These are phyloP conservation scores for Parastagonospora nodorum DNA, from an alignment of 2,329 filamentous ascomycete species.

Conservation along the genomic window DNA sequence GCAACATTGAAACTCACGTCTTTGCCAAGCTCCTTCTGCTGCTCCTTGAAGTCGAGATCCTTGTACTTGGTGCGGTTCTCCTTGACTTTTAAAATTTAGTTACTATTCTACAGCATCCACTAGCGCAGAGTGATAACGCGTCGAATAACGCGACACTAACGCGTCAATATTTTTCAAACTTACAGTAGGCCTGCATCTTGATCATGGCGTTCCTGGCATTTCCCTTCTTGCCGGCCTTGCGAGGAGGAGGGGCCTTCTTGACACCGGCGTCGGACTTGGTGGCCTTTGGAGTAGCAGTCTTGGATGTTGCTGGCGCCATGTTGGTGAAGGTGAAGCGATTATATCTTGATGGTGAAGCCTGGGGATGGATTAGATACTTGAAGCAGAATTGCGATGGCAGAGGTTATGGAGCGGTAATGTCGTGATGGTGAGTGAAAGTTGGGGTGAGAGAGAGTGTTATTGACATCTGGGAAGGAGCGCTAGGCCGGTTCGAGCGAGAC, in stretches of 20 bases:
- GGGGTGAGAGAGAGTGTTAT: slow-evolving; percentile 16
- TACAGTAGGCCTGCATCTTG: slow-evolving; percentile 45
- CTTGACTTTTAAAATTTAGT: slow-evolving; percentile 38
- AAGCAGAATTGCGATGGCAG: background rate
- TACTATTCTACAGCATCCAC: background rate
- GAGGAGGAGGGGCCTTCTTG: slow-evolving; percentile 31
- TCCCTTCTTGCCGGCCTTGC: slow-evolving; percentile 20
- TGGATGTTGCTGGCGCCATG: slow-evolving; percentile 35
- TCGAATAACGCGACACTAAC: slow-evolving; percentile 16
- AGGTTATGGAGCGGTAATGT: background rate
- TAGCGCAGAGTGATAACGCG: slow-evolving; percentile 13
- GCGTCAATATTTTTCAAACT: slow-evolving; percentile 14
- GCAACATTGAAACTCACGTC: slow-evolving; percentile 21
- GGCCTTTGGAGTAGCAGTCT: slow-evolving; percentile 29
- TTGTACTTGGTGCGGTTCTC: slow-evolving; percentile 43
- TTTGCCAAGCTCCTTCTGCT: slow-evolving; percentile 45
- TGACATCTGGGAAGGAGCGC: slow-evolving; percentile 4
- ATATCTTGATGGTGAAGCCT: background rate
- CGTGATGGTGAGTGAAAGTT: slow-evolving; percentile 3
- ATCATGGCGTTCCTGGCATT: slow-evolving; percentile 38
- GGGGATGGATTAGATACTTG: background rate
- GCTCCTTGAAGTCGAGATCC: slow-evolving; percentile 39
- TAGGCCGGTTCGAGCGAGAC: background rate
- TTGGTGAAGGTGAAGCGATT: slow-evolving; percentile 2
- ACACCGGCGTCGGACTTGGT: slow-evolving; percentile 29